Evolutionary conservation across 129 eudicot genomes (phyloP).

Genomic region (Pulicaria dysenterica): DNA sequence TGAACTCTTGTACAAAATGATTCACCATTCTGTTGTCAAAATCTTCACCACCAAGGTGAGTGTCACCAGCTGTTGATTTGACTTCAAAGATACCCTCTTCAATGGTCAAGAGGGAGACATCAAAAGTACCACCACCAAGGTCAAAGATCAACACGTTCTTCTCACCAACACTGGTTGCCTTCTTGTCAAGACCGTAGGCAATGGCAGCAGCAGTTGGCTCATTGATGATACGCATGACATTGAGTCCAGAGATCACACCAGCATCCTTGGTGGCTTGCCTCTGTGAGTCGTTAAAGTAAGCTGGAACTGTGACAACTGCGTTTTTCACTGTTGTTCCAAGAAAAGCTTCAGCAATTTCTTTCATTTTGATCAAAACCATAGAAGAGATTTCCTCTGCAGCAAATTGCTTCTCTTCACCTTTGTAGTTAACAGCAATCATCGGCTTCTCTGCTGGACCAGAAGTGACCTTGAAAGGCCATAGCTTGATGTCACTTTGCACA

Average conservation of each 20-base stretch:
- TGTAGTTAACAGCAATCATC: conserved; percentile 36
- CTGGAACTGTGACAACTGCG: conserved; percentile 40
- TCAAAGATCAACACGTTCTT: conserved; percentile 41
- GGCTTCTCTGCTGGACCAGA: conserved; percentile 37
- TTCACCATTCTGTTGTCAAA: conserved; percentile 41
- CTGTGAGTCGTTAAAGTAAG: conserved; percentile 34
- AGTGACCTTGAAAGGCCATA: conserved; percentile 33
- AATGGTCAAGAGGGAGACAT: conserved; percentile 31
- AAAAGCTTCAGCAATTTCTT: conserved; percentile 40
- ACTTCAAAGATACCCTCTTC: conserved; percentile 41
- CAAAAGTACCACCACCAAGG: too few species aligned
- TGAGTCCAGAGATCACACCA: conserved; percentile 38
- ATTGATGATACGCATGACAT: conserved; percentile 43
- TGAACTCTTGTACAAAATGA: conserved; percentile 37
- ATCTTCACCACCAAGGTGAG: conserved; percentile 37
- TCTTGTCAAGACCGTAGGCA: conserved; percentile 51
- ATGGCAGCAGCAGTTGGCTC: conserved; percentile 54
- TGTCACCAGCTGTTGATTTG: conserved; percentile 36
- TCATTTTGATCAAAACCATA: conserved; percentile 36
- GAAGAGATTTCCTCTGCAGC: conserved; percentile 37
- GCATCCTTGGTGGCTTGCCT: conserved; percentile 46
- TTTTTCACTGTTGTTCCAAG: conserved; percentile 33
- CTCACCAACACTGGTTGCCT: conserved; percentile 41
- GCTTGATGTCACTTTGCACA: conserved; percentile 32
- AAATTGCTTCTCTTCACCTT: conserved; percentile 38